Evolutionary conservation across 2,329 filamentous ascomycete genomes (phyloP).

Genomic region (Calonectria henricotiae): DNA sequence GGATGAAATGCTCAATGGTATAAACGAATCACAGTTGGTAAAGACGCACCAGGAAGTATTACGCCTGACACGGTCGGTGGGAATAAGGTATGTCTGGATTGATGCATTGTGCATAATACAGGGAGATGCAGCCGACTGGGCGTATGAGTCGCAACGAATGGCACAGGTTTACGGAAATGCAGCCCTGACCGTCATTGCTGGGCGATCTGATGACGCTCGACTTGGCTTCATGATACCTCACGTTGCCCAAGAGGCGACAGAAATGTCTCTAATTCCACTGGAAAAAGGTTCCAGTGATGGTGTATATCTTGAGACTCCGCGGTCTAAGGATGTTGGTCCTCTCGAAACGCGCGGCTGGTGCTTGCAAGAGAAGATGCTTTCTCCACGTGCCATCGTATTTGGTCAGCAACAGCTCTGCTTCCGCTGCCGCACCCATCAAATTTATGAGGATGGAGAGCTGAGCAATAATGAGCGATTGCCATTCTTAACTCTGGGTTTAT

Average conservation of each 20-base stretch:
- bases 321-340: not conserved
- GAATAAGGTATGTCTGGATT: slow-evolving; percentile 45
- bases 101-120: slow-evolving; percentile 52
- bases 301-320: no score
- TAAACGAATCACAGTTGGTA: not conserved
- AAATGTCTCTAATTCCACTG: no score
- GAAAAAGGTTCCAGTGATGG: no score
- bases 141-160: slow-evolving; percentile 38
- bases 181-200: slow-evolving; percentile 30
- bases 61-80: slow-evolving; percentile 7
- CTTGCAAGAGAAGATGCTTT: not conserved
- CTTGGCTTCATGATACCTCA: slow-evolving; percentile 23
- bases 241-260: no score
- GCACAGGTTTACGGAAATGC: slow-evolving; percentile 37
- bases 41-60: slow-evolving; percentile 14
- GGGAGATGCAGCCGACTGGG: slow-evolving; percentile 47
- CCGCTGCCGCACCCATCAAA: not conserved
- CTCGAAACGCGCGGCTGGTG: not conserved
- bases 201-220: slow-evolving; percentile 34
- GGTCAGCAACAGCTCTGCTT: not conserved
- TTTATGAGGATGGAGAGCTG: not conserved
- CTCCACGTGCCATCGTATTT: not conserved
- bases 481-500: not conserved
- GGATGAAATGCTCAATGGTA: not conserved
- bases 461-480: not conserved